Base-by-base conservation (phyloP, 306 rosid genomes). In the Cucumis cinereus region DNA sequence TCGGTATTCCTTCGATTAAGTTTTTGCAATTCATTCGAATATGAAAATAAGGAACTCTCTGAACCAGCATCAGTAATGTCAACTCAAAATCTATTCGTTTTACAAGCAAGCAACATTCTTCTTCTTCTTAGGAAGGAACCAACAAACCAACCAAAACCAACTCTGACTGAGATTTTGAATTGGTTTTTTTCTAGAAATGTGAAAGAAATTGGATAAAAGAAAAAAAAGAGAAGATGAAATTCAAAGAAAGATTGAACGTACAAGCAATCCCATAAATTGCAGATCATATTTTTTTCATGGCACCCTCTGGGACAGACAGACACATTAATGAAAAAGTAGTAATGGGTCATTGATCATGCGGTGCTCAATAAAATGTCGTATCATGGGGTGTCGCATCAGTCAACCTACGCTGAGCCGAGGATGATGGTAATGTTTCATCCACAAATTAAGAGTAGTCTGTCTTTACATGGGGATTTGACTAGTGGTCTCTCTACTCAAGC, bases 371-470 rank as follows among this genome's bases (percentile, higher is more conserved):
- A 91, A 86, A 36, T 81, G 86, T 64, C 89, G 90, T 69, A 85
- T 73, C 85, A 88, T 72, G 85, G 84, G 92, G 91, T 81, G 89
- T 86, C 62, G 97, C 97, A 75, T 93, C 97, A 45, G 89, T 88
- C 87, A 93, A 80, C 89, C 93, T 86, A 73, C 87, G 82, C 84
- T 88, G 90, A 84, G 90, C 74, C 26, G 93, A 86, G 73, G 97
- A 91, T 63, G 91, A 73, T 54, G 97, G 93, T 81, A 88, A 63
- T 33, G 73, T 79, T 57, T 88, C 88, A 75, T 91, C 98, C 84
- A 91, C 91, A 76, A 86, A 33, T 22, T 13, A 87, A 36, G 38
- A 13, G 38, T 2, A 87, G 19, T 45, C 17, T 45, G 15, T 77
- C 83, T 78, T 81, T 3, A 64, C 62, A 19, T 81, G 80, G 53